These are phyloP conservation scores for Cladosporium sp. DNA, from an alignment of 2,329 filamentous ascomycete genomes.

Conservation along the genomic window DNA sequence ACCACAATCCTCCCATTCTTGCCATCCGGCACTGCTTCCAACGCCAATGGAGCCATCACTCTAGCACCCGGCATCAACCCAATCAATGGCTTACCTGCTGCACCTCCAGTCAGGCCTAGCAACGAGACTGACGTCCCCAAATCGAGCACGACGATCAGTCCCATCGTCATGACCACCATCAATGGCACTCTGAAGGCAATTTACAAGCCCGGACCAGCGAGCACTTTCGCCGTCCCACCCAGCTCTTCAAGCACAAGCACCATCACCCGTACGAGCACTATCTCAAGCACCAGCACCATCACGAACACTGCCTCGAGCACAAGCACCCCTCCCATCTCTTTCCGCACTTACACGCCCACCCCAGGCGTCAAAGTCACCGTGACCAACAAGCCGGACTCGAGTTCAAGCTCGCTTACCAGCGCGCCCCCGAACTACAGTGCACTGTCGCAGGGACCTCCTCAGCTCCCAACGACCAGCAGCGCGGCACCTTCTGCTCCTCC, in stretches of 20 bases:
- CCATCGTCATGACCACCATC: constrained; percentile 4
- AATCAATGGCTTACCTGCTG: constrained; percentile 17
- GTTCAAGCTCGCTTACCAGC: neutral
- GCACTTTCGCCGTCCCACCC: constrained; percentile 6
- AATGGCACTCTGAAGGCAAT: constrained; percentile 1
- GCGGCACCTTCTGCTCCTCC: neutral
- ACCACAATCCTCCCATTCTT: constrained; percentile 5
- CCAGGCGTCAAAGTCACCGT: neutral
- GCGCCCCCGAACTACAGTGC: constrained; percentile 13
- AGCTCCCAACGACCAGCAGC: neutral
- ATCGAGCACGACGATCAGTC: constrained; percentile 8
- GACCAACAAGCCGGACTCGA: neutral
- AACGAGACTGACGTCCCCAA: neutral
- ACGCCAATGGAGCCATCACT: neutral
- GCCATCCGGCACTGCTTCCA: neutral
- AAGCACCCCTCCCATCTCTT: neutral
- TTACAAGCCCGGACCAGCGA: neutral
- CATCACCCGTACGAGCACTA: neutral
- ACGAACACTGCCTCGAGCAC: neutral
- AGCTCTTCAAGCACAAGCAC: neutral
- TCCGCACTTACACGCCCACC: constrained; percentile 6
- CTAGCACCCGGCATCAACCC: constrained; percentile 16
- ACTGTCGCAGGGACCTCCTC: neutral
- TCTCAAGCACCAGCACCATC: neutral
- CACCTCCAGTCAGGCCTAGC: neutral